phyloP scores from a whole-genome alignment of 257 asterid genomes.

The Prunella vulgaris region DNA sequence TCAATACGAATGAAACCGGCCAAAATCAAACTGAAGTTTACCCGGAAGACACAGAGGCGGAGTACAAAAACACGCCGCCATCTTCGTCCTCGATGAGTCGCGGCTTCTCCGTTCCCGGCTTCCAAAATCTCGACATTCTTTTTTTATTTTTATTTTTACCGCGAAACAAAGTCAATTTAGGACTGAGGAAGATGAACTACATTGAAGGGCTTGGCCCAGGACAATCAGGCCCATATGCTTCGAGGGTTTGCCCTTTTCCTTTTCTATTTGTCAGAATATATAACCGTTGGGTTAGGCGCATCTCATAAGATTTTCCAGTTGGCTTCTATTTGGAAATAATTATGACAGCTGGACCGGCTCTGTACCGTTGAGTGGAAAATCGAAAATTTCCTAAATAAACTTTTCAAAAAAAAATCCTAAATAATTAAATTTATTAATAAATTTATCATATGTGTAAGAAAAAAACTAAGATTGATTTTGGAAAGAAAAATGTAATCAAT shows the following conservation, averaged over 20 bases:
- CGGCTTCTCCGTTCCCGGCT: slow-evolving; percentile 87
- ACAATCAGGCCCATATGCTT: neutral
- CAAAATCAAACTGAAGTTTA: slow-evolving; percentile 16
- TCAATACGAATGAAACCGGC: neutral
- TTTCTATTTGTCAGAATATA: no score
- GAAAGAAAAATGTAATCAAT: no score
- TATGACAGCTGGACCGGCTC: neutral
- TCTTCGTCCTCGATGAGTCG: slow-evolving; percentile 89
- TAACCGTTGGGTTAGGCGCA: neutral
- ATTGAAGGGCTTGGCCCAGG: neutral
- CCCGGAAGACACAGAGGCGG: slow-evolving; percentile 67
- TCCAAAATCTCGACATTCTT: slow-evolving; percentile 77
- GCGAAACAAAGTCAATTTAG: neutral
- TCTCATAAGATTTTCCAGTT: neutral
- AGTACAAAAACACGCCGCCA: slow-evolving; percentile 73
- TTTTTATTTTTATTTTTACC: neutral
- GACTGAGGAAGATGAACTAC: neutral
- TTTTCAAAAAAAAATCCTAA: no score
- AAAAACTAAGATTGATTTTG: no score
- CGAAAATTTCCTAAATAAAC: no score
- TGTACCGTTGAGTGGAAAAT: neutral
- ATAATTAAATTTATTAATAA: no score
- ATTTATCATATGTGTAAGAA: neutral
- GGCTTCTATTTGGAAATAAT: neutral
- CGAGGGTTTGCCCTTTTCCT: neutral